A percentile compares a stretch with the other conserved stretches of the same genome.
Evolutionary conservation across 768 basidiomycete genomes (phyloP).

Genomic region (Psilocybe azurescens): DNA sequence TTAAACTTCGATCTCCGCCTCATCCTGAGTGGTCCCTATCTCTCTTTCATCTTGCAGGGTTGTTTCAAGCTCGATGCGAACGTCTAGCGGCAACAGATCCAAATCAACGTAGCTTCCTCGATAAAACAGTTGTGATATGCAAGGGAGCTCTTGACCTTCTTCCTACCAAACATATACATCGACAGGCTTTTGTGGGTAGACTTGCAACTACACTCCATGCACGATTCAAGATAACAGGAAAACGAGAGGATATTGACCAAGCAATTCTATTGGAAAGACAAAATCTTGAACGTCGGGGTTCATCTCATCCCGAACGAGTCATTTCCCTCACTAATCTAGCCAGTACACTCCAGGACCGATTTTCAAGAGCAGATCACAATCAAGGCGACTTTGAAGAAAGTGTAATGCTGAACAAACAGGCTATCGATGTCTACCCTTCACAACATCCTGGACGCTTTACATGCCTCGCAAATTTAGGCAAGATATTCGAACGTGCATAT

Average conservation of each 20-base stretch:
- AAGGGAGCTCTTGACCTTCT: background rate
- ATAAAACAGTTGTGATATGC: background rate
- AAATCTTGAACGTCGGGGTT: background rate
- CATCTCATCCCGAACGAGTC: background rate
- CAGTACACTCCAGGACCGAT: background rate
- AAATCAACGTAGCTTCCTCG: background rate
- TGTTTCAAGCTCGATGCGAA: background rate
- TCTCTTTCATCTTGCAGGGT: background rate
- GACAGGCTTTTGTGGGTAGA: background rate
- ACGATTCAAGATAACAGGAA: background rate
- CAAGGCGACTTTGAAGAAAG: conserved; percentile 1
- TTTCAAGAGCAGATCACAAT: background rate
- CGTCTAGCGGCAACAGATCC: background rate
- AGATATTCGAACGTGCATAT: background rate
- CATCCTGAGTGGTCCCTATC: background rate
- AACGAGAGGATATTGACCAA: background rate
- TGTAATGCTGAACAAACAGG: background rate
- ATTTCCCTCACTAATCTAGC: background rate
- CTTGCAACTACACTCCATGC: conserved; percentile 6
- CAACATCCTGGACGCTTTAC: conserved; percentile 5
- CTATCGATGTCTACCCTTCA: conserved; percentile 1
- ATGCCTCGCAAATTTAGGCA: background rate
- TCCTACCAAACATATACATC: background rate
- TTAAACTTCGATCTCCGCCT: background rate
- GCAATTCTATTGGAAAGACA: conserved; percentile 4